A percentile compares a stretch with the other conserved stretches of the same genome.
Evolutionary conservation across 139 green algal species (phyloP).

Genomic region (Yamagishiella unicocca): DNA sequence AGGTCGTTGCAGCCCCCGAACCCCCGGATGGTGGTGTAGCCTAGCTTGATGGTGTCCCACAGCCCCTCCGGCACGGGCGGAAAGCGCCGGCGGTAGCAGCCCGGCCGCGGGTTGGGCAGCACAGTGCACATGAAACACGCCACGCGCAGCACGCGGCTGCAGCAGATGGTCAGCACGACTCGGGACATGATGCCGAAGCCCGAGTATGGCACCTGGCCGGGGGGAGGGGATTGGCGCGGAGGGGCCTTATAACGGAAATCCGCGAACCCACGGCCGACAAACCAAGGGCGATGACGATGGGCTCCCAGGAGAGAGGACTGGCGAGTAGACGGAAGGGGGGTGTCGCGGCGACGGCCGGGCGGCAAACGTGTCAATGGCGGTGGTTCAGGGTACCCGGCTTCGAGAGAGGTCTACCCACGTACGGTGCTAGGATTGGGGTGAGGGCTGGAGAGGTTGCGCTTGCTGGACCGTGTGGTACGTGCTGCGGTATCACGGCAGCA

Average conservation of each 20-base stretch:
- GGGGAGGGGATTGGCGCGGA: neutral
- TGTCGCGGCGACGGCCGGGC: no score
- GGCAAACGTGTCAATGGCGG: no score
- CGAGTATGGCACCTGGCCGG: slow-evolving; percentile 80
- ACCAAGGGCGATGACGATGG: no score
- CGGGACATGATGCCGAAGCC: slow-evolving; percentile 85
- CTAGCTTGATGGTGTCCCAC: slow-evolving; percentile 72
- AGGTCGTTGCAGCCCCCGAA: slow-evolving; percentile 89
- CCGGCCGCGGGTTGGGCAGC: slow-evolving; percentile 80
- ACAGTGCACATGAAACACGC: slow-evolving; percentile 87
- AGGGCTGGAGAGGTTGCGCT: no score
- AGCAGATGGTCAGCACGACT: slow-evolving; percentile 73
- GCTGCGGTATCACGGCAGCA: no score
- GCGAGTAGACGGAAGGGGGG: no score
- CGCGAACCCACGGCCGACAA: no score
- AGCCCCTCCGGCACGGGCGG: slow-evolving; percentile 67
- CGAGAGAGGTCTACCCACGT: no score
- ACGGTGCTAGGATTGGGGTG: no score
- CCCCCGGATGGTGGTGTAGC: slow-evolving; percentile 58
- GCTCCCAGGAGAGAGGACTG: no score
- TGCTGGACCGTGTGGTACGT: no score
- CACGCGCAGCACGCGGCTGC: slow-evolving; percentile 70
- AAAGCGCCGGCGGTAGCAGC: slow-evolving; percentile 81
- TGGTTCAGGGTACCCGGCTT: no score
- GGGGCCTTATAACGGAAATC: neutral